Conservation (phyloP, 108 stramenopile species). For the Cyclotella kingstonii region DNA sequence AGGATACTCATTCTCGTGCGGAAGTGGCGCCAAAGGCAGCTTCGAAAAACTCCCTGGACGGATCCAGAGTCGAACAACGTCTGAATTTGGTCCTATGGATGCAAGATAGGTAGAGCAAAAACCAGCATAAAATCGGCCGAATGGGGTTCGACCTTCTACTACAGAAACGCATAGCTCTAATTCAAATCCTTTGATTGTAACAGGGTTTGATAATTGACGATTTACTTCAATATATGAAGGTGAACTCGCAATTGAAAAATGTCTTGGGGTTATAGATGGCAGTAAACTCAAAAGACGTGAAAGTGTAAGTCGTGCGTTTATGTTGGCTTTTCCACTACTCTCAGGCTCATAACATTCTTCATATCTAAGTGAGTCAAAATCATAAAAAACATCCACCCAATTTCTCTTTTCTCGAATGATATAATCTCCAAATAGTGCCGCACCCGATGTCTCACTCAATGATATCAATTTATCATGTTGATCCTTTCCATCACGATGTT, state of each 20-base stretch:
- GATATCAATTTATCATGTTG: constrained; percentile 66
- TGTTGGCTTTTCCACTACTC: not conserved
- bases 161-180: constrained; percentile 78
- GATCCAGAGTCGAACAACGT: constrained; percentile 63
- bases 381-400: constrained; percentile 79
- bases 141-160: constrained; percentile 68
- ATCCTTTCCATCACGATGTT: constrained; percentile 46
- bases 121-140: constrained; percentile 71
- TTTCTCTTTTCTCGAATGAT: constrained; percentile 79
- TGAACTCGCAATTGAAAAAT: constrained; percentile 82
- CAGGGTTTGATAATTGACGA: not conserved
- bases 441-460: constrained; percentile 64
- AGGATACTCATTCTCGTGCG: not conserved
- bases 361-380: constrained; percentile 74
- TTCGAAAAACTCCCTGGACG: constrained; percentile 68
- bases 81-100: constrained; percentile 18
- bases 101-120: constrained; percentile 68
- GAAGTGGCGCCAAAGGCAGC: constrained; percentile 45
- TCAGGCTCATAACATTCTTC: constrained; percentile 6
- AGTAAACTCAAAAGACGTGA: constrained; percentile 57
- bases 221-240: constrained; percentile 34
- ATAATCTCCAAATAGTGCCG: constrained; percentile 80
- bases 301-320: constrained; percentile 38
- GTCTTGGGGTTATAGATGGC: constrained; percentile 68
- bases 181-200: constrained; percentile 32